Percentiles rank a stretch among this genome's conserved stretches.
phyloP scores from a whole-genome alignment of 768 basidiomycete species.

The Suillus paluster region DNA sequence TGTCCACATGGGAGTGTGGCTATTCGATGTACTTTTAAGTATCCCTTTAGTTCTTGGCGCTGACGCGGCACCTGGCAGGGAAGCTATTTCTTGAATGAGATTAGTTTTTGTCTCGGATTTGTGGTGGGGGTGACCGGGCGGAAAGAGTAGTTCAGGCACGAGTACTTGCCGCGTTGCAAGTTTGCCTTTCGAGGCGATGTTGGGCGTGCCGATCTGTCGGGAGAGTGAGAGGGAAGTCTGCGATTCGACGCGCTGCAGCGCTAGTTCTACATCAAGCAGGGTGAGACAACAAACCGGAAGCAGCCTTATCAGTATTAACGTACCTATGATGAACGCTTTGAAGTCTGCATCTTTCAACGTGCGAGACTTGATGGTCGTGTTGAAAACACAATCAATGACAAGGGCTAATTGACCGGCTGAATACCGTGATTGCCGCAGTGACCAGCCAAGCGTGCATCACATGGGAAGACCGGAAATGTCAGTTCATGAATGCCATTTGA shows the following conservation, averaged over 20 bases:
- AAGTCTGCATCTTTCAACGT: conserved; percentile 64
- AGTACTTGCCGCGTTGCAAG: conserved; percentile 58
- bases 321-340: conserved; percentile 73
- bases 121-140: conserved; percentile 25
- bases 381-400: conserved; percentile 77
- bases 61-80: conserved; percentile 46
- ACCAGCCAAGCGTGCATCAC: neutral
- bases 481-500: conserved; percentile 7
- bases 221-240: conserved; percentile 65
- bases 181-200: conserved; percentile 78
- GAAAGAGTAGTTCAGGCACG: conserved; percentile 52
- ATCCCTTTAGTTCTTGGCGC: conserved; percentile 44
- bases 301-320: conserved; percentile 19
- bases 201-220: conserved; percentile 71
- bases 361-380: conserved; percentile 61
- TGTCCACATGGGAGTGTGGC: conserved; percentile 51
- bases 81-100: conserved; percentile 37
- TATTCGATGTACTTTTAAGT: conserved; percentile 36
- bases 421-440: neutral
- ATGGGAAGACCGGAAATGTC: conserved; percentile 19
- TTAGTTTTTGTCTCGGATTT: conserved; percentile 8
- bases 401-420: conserved; percentile 70
- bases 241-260: conserved; percentile 67
- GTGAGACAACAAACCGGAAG: conserved; percentile 18
- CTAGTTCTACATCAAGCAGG: conserved; percentile 53